These are phyloP conservation scores for Xanthoconium purpureum DNA, from an alignment of 768 basidiomycete genomes.

Conservation along the genomic window DNA sequence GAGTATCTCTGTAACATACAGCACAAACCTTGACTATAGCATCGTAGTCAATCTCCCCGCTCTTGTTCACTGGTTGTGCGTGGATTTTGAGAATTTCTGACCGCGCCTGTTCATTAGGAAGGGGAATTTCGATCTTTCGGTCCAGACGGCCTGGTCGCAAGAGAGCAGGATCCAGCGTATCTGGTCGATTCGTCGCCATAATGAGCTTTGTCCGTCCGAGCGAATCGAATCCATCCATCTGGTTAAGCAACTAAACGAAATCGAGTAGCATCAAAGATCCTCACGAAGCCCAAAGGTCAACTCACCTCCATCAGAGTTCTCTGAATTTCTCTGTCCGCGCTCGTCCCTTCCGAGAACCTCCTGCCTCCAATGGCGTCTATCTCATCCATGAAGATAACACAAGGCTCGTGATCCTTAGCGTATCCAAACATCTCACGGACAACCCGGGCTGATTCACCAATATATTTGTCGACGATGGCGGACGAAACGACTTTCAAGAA, in stretches of 20 bases:
- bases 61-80: slow-evolving; percentile 89
- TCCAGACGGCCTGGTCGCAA: slow-evolving; percentile 95
- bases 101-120: slow-evolving; percentile 96
- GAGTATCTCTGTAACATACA: neutral
- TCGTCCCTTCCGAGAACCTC: slow-evolving; percentile 90
- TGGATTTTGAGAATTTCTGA: slow-evolving; percentile 98
- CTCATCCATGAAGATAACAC: slow-evolving; percentile 98
- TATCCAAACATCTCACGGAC: slow-evolving; percentile 99
- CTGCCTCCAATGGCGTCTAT: slow-evolving; percentile 97
- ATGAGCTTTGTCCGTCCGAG: slow-evolving; percentile 94
- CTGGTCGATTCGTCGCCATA: slow-evolving; percentile 99
- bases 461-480: slow-evolving; percentile 97
- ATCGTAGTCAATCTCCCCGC: slow-evolving; percentile 94
- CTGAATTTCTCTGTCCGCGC: slow-evolving; percentile 98
- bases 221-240: slow-evolving; percentile 99
- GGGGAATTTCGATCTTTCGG: slow-evolving; percentile 95
- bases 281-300: neutral
- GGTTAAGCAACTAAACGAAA: slow-evolving; percentile 78
- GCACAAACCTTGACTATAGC: slow-evolving; percentile 85
- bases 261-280: neutral
- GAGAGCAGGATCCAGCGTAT: slow-evolving; percentile 95
- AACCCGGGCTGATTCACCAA: slow-evolving; percentile 94
- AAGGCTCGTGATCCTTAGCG: slow-evolving; percentile 95
- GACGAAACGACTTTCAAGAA: slow-evolving; percentile 99
- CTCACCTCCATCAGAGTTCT: slow-evolving; percentile 94